Percentiles rank a stretch among this genome's conserved stretches.
phyloP scores from a whole-genome alignment of 192 early-diverging fungal genomes.

The Backusella australiensis region DNA sequence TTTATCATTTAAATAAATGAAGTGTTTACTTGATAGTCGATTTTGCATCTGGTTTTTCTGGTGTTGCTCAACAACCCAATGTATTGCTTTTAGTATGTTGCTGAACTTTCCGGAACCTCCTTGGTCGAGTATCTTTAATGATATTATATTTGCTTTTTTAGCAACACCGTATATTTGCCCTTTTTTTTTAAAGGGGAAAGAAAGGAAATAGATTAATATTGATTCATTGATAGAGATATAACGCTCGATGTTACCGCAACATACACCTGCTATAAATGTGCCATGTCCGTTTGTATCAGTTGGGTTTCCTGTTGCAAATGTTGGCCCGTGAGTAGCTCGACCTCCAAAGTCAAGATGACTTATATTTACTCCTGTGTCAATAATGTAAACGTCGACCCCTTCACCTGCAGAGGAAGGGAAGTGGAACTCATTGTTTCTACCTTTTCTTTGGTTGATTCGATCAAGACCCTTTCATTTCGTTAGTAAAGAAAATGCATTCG shows the following conservation, averaged over 20 bases:
- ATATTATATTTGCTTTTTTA: conserved; percentile 49
- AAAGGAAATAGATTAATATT: neutral
- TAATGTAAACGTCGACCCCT: conserved; percentile 57
- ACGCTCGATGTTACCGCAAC: conserved; percentile 27
- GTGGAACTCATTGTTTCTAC: conserved; percentile 6
- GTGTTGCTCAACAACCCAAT: conserved; percentile 42
- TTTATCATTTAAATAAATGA: neutral
- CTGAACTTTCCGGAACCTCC: conserved; percentile 40
- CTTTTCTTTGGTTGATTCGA: conserved; percentile 16
- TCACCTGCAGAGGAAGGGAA: conserved; percentile 13
- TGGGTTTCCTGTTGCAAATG: conserved; percentile 21
- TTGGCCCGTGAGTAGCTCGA: conserved; percentile 36
- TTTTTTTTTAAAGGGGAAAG: neutral
- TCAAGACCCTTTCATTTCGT: conserved; percentile 9
- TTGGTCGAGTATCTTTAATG: conserved; percentile 46
- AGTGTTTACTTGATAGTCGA: neutral
- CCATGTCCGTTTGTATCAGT: conserved; percentile 51
- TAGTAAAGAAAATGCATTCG: neutral
- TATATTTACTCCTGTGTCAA: conserved; percentile 56
- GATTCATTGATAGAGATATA: neutral
- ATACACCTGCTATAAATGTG: conserved; percentile 52
- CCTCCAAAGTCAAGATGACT: conserved; percentile 44
- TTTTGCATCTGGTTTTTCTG: neutral
- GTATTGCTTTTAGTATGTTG: conserved; percentile 45
- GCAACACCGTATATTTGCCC: conserved; percentile 48